A percentile compares a stretch with the other conserved stretches of the same genome.
Evolutionary conservation across 306 rosid genomes (phyloP).

Genomic region (Oxytropis ochrocephala): DNA sequence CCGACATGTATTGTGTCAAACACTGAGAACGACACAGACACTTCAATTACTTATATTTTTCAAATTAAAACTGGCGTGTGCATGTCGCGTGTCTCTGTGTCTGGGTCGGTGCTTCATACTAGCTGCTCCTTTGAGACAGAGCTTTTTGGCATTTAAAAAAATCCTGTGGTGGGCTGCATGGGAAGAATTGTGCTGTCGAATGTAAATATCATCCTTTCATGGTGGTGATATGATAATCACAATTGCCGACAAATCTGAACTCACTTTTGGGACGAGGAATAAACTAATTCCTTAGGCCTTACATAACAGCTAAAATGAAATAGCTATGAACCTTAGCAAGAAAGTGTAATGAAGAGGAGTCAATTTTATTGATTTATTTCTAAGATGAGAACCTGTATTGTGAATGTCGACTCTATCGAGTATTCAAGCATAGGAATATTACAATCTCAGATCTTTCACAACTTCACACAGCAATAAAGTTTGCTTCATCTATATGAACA

Average conservation of each 20-base stretch:
- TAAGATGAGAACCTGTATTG: not conserved
- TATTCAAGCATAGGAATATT: not conserved
- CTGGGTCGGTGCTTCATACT: too few relatives aligned
- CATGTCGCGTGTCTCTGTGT: too few relatives aligned
- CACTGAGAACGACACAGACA: too few relatives aligned
- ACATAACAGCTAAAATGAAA: not conserved
- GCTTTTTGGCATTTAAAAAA: not conserved
- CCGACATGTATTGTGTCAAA: too few relatives aligned
- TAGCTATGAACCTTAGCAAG: not conserved
- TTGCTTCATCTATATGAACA: constrained; percentile 6
- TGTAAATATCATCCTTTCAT: not conserved
- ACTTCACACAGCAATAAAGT: not conserved
- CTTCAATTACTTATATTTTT: too few relatives aligned
- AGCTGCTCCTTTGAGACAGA: not conserved
- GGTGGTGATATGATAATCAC: not conserved
- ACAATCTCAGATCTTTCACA: not conserved
- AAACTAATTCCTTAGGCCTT: not conserved
- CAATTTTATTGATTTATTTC: not conserved
- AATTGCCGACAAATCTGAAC: constrained; percentile 6
- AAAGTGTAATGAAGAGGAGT: not conserved
- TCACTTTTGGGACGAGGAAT: not conserved
- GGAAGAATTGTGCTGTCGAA: not conserved
- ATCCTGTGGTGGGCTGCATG: not conserved
- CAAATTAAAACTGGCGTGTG: too few relatives aligned
- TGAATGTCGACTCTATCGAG: not conserved